Base-by-base conservation (phyloP, 2,329 filamentous ascomycete species). In the Trichoderma gracile region DNA sequence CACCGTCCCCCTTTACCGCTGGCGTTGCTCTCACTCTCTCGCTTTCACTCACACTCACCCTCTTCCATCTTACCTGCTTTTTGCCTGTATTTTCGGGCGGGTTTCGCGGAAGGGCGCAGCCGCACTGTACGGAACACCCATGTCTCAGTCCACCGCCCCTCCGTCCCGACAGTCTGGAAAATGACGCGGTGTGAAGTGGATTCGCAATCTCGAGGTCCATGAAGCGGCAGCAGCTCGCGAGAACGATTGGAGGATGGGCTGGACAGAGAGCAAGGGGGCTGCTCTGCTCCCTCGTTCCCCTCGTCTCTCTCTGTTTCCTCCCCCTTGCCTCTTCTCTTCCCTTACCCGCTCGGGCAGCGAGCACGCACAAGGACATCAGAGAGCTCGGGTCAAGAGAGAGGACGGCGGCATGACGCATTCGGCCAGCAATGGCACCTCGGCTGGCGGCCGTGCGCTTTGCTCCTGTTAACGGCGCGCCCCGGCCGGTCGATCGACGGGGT, bases 101-200 rank as follows among this genome's bases (percentile, higher is more conserved):
- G 45, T 47, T 58, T 47, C 55, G 55, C 56, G 56, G 56, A 46
- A 40, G 56, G 49, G 21, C 45, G 23, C 57, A 60, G n/a, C 21
- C 57, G 38, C 57, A 60, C 57, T 52, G 57, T 63, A 55, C 50
- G 47, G 59, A 23, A 55, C 49, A 54, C 47, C 47, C 49, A 55
- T 55, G 19, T 40, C 49, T 46, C 38, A 30, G 50, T 21, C 61
- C 59, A 55, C 61, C 52, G 52, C 61, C 61, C 53, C 64, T 71
- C 67, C 69, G 69, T 69, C 71, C 73, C 73, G 73, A 75, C 72
- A 74, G 72, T 71, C 62, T 75, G 73, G 73, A 75, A 75, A 75
- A 75, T 75, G 74, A 73, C 72, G 70, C 71, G 70, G 50, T 65
- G 61, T 15, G 52, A 42, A 63, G 57, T 68, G 70, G 70, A 69